Base-by-base conservation (phyloP, 148 eudicot species). In the Cornus kousa region DNA sequence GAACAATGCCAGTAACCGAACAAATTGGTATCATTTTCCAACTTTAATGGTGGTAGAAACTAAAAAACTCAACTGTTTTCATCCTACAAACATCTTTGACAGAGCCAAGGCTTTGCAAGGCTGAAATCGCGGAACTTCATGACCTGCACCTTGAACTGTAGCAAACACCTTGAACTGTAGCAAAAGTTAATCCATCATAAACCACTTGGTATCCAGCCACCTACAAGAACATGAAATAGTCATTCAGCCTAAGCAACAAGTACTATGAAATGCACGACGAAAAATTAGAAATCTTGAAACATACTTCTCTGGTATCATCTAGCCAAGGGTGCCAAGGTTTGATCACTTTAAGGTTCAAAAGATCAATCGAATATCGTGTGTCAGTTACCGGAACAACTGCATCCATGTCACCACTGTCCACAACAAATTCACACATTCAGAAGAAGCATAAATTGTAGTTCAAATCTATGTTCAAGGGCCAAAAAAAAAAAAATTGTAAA, bases 331-430 rank as follows among this genome's bases (percentile, higher is more conserved):
- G 72, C 86, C 86, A 84, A 68, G 71, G 75, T 65, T 84, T 77
- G 55, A 77, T 43, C 31, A 80, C 81, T 74, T 46, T 84, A n/a
- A 84, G 81, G 4, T 77, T 77, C 40, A 84, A 60, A 23, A 78
- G 83, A 32, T 77, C 71, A 35, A 84, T 74, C 39, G 81, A 73
- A 68, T 84, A 84, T 28, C 83, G 83, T 13, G 83, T 80, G 64
- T 83, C 53, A 16, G 86, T 40, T n/a, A 84, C 86, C 22, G 83
- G 82, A 39, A 84, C 86, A 17, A 84, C 82, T 13, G 82, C 83
- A 77, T 84, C 86, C 62, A 80, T 75, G 53, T 84, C 86, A 40
- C 86, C 83, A 74, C 86, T 80, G 79, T 67, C 23, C 28, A 59
- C 28, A 7, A 73, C 32, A 73, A 33, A 5, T 39, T 55, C 74